A percentile compares a stretch with the other conserved stretches of the same genome.
Evolutionary conservation across 1,284 basidiomycete species (phyloP).

Genomic region (Rhodotorula glutinis): DNA sequence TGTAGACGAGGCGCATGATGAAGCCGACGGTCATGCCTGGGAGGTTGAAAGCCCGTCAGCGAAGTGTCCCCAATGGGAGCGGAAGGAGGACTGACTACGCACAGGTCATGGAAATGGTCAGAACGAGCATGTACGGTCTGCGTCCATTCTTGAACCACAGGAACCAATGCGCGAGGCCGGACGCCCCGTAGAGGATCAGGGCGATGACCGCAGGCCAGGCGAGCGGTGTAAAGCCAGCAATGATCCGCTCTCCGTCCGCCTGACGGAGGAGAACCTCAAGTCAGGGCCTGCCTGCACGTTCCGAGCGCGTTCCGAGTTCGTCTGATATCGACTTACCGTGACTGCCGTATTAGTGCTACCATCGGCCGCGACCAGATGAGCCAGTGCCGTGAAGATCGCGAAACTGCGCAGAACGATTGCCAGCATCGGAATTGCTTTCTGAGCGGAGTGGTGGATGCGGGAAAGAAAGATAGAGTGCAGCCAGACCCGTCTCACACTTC

Average conservation of each 20-base stretch:
- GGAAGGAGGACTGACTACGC: not conserved
- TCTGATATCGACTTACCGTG: not conserved
- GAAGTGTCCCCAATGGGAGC: no score
- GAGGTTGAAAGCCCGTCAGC: not conserved
- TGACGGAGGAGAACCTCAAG: not conserved
- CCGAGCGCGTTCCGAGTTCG: no score
- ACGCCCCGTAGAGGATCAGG: conserved; percentile 19
- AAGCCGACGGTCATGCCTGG: conserved; percentile 15
- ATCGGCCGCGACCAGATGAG: not conserved
- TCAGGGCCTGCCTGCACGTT: no score
- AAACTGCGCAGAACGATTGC: not conserved
- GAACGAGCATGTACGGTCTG: conserved; percentile 29
- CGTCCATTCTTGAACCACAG: conserved; percentile 19
- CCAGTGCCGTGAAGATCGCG: not conserved
- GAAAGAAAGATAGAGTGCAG: no score
- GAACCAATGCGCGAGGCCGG: conserved; percentile 15
- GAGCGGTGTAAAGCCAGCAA: conserved; percentile 28
- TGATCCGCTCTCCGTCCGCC: conserved; percentile 15
- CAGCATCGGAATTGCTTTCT: no score
- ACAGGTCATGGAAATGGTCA: conserved; percentile 35
- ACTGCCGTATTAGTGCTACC: not conserved
- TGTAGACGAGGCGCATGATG: conserved; percentile 16
- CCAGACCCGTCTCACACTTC: no score
- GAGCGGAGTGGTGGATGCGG: no score
- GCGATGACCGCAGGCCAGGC: conserved; percentile 15